A percentile compares a stretch with the other conserved stretches of the same genome.
Evolutionary conservation across 768 basidiomycete species (phyloP).

Genomic region (Phaeotremella fagi): DNA sequence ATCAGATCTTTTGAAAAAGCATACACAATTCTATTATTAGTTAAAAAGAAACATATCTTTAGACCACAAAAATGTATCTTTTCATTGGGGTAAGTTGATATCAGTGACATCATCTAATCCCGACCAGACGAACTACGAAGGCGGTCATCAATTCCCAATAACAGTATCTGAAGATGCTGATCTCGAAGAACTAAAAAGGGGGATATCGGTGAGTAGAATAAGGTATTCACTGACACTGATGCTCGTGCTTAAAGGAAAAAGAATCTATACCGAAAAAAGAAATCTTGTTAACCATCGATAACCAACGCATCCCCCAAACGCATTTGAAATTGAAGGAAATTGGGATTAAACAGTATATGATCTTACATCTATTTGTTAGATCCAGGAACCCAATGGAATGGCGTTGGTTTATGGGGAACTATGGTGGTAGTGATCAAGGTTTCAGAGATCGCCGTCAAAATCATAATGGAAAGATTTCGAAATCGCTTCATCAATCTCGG

Average conservation of each 20-base stretch:
- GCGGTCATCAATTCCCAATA: constrained; percentile 13
- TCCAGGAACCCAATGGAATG: too few species aligned
- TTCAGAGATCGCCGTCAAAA: too few species aligned
- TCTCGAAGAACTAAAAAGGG: constrained; percentile 2
- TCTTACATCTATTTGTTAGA: not conserved
- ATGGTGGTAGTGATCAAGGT: too few species aligned
- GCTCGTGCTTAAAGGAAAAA: not conserved
- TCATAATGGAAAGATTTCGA: too few species aligned
- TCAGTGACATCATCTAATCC: not conserved
- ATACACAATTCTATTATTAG: too few species aligned
- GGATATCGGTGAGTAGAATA: constrained; percentile 8
- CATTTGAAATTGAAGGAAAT: not conserved
- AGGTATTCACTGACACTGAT: not conserved
- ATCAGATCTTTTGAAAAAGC: too few species aligned
- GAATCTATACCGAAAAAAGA: not conserved
- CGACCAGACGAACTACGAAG: not conserved
- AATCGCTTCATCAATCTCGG: too few species aligned
- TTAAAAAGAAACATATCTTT: too few species aligned
- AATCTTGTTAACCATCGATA: not conserved
- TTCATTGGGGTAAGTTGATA: constrained; percentile 12
- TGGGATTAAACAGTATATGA: not conserved
- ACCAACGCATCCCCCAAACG: not conserved
- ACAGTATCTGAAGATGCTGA: not conserved
- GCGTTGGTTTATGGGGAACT: not conserved
- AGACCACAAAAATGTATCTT: constrained; percentile 6